These are phyloP conservation scores for Marasmius fiardii DNA, from an alignment of 1,284 basidiomycete genomes.

Conservation along the genomic window DNA sequence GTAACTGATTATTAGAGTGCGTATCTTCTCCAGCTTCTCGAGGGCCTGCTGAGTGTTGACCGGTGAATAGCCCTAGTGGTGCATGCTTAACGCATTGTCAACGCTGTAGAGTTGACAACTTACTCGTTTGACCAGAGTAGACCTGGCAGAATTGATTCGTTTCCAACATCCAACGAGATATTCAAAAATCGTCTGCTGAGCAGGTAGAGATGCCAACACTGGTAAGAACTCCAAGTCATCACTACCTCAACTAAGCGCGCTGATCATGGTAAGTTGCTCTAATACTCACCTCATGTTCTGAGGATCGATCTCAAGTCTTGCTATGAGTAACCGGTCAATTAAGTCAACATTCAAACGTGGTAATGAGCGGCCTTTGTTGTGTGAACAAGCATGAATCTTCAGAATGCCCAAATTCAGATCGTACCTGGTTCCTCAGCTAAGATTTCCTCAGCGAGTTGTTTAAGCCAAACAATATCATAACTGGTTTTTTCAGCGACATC, in stretches of 20 bases:
- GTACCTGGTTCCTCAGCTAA: conserved; percentile 59
- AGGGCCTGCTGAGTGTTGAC: conserved; percentile 62
- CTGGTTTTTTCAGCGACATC: conserved; percentile 65
- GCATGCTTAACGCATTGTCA: neutral
- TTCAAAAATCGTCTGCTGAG: conserved; percentile 83
- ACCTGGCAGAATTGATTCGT: conserved; percentile 60
- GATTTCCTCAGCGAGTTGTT: conserved; percentile 72
- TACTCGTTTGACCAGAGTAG: conserved; percentile 62
- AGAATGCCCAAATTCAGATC: conserved; percentile 21
- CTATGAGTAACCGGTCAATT: conserved; percentile 81
- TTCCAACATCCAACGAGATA: conserved; percentile 94
- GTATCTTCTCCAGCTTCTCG: conserved; percentile 66
- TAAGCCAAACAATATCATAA: conserved; percentile 83
- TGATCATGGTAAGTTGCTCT: neutral
- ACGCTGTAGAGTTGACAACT: conserved; percentile 9
- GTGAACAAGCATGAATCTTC: neutral
- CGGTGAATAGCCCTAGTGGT: conserved; percentile 53
- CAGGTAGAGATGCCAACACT: conserved; percentile 76
- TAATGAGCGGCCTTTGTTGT: conserved; percentile 24
- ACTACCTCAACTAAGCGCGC: conserved; percentile 31
- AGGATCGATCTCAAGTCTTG: conserved; percentile 83
- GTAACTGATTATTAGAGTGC: conserved; percentile 86
- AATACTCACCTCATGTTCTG: conserved; percentile 64
- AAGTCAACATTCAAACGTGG: conserved; percentile 50
- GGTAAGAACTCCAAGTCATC: conserved; percentile 81